Evolutionary conservation across 2,329 filamentous ascomycete species (phyloP).

Genomic region (Exophiala bonariae): DNA sequence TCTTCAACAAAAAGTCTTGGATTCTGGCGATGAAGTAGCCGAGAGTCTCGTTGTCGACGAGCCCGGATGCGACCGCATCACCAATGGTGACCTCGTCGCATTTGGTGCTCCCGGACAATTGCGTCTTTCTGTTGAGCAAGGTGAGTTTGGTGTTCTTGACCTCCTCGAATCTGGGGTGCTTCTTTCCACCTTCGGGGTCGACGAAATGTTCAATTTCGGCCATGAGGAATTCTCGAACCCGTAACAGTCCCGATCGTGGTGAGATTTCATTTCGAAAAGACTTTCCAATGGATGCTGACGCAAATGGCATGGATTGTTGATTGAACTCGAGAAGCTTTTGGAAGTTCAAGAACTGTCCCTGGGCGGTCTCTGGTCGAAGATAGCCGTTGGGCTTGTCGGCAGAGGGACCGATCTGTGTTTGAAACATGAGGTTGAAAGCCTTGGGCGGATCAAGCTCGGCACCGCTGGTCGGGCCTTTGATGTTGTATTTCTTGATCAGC

Average conservation of each 20-base stretch:
- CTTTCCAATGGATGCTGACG: constrained; percentile 94
- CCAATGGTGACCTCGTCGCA: constrained; percentile 75
- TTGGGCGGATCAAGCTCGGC: constrained; percentile 77
- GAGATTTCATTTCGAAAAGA: constrained; percentile 99
- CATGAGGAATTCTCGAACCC: constrained; percentile 97
- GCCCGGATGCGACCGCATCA: constrained; percentile 75
- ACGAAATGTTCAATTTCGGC: constrained; percentile 99
- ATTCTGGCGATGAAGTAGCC: constrained; percentile 97
- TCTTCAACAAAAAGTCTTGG: constrained; percentile 81
- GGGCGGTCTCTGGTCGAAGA: constrained; percentile 89
- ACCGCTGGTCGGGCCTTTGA: constrained; percentile 82
- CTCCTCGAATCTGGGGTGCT: constrained; percentile 83
- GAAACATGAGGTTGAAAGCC: constrained; percentile 98
- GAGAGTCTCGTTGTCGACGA: constrained; percentile 96
- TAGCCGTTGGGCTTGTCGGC: constrained; percentile 77
- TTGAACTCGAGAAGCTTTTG: constrained; percentile 96
- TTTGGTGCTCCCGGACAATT: constrained; percentile 80
- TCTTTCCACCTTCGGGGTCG: constrained; percentile 91
- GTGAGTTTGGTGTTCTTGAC: constrained; percentile 81
- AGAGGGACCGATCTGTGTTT: constrained; percentile 90
- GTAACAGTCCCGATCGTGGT: constrained; percentile 82
- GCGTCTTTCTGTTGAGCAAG: constrained; percentile 80
- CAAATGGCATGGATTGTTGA: constrained; percentile 92
- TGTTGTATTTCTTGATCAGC: constrained; percentile 87
- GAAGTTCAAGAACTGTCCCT: constrained; percentile 98